Percentiles rank a stretch among this genome's conserved stretches.
Conservation (phyloP, 2,329 filamentous ascomycete genomes). For the Zasmidium cellare region DNA sequence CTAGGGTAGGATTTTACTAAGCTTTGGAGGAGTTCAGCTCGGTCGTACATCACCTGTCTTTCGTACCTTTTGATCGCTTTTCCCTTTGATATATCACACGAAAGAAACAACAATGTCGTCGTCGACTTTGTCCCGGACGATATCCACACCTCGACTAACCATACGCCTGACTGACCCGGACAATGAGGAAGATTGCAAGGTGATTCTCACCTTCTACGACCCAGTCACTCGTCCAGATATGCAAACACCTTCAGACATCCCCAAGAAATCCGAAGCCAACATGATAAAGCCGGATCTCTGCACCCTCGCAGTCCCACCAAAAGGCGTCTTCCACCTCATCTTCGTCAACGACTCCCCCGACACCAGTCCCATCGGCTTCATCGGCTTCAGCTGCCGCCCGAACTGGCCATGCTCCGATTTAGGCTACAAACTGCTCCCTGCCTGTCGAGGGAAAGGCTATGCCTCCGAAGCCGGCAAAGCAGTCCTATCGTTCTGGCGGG, state of each 20-base stretch:
- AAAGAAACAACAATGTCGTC: not conserved
- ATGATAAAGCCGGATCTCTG: not conserved
- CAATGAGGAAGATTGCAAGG: not conserved
- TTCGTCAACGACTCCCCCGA: constrained; percentile 1
- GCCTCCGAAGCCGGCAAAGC: constrained; percentile 9
- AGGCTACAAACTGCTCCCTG: constrained; percentile 7
- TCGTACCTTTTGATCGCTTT: too few species aligned
- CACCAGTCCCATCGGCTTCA: not conserved
- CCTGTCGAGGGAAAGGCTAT: constrained; percentile 5
- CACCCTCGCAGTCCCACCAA: not conserved
- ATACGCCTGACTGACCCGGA: not conserved
- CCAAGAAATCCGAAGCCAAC: not conserved
- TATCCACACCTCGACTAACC: not conserved
- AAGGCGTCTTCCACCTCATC: constrained; percentile 8
- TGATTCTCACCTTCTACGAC: not conserved
- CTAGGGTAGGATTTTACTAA: too few species aligned
- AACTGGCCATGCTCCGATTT: constrained; percentile 13
- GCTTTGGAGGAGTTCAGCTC: too few species aligned
- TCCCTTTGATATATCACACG: too few species aligned
- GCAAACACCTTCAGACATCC: not conserved
- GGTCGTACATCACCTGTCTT: too few species aligned
- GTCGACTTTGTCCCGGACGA: not conserved
- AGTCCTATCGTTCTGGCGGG: constrained; percentile 6
- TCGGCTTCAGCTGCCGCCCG: constrained; percentile 3
- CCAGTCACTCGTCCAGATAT: not conserved